Conservation (phyloP, 768 basidiomycete species). For the Crucibulum laeve region DNA sequence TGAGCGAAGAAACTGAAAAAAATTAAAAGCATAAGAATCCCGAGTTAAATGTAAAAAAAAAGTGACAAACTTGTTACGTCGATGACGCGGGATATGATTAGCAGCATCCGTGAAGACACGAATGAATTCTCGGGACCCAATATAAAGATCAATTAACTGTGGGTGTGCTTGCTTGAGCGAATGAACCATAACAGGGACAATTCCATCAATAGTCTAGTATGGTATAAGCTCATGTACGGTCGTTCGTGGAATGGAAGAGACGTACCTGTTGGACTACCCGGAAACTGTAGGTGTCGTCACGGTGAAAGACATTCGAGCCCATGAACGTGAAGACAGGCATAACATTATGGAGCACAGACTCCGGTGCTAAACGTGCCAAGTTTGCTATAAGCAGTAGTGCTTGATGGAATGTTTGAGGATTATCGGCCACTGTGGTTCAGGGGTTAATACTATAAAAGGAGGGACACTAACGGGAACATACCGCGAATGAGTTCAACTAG, state of each 20-base stretch:
- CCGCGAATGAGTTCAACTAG: slow-evolving; percentile 85
- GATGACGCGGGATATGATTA: slow-evolving; percentile 87
- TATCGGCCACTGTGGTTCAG: slow-evolving; percentile 61
- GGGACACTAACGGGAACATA: slow-evolving; percentile 29
- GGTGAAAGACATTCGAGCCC: slow-evolving; percentile 97
- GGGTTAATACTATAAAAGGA: slow-evolving; percentile 1
- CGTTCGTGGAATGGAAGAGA: neutral
- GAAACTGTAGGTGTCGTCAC: slow-evolving; percentile 95
- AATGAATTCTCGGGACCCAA: slow-evolving; percentile 75
- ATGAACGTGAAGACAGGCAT: slow-evolving; percentile 99
- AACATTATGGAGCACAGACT: slow-evolving; percentile 88
- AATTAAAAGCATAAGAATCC: slow-evolving; percentile 1
- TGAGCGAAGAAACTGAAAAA: slow-evolving; percentile 79
- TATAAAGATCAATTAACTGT: slow-evolving; percentile 54
- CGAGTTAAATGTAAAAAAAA: neutral
- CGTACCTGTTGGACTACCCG: slow-evolving; percentile 87
- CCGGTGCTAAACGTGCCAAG: slow-evolving; percentile 79
- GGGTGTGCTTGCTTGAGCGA: slow-evolving; percentile 62
- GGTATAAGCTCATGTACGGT: neutral
- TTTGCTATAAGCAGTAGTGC: slow-evolving; percentile 84
- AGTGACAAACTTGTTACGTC: slow-evolving; percentile 71
- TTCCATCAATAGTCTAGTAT: slow-evolving; percentile 81
- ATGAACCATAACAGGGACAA: slow-evolving; percentile 89
- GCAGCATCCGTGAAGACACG: slow-evolving; percentile 92
- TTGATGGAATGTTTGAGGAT: slow-evolving; percentile 94